phyloP scores from a whole-genome alignment of 2,329 filamentous ascomycete species.

The Whalleya microplaca region DNA sequence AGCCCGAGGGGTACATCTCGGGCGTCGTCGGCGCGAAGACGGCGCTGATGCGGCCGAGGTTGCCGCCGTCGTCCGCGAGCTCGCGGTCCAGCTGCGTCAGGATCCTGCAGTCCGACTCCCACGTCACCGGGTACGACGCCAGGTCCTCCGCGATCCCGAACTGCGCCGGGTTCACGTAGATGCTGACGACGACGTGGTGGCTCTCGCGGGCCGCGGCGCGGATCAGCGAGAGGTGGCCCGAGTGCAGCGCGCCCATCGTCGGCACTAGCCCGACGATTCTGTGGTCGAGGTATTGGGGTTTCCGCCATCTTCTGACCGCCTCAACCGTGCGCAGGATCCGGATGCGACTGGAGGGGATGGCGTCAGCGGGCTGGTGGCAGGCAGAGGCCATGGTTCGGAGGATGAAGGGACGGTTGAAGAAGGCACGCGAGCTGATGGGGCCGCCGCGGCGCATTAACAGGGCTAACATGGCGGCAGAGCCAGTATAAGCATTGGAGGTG shows the following conservation, averaged over 20 bases:
- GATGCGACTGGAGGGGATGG: constrained; percentile 61
- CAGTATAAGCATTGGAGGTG: background rate
- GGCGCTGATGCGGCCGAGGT: constrained; percentile 73
- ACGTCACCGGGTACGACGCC: constrained; percentile 85
- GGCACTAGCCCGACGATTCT: constrained; percentile 86
- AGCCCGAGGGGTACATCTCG: constrained; percentile 87
- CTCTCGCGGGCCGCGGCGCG: constrained; percentile 82
- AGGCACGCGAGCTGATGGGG: constrained; percentile 29
- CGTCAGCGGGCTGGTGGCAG: constrained; percentile 40
- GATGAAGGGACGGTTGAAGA: constrained; percentile 7
- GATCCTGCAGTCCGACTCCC: constrained; percentile 73
- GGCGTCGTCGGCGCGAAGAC: constrained; percentile 84
- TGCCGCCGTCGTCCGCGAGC: constrained; percentile 62
- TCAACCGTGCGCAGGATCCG: constrained; percentile 77
- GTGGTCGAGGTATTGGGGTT: constrained; percentile 65
- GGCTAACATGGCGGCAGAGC: constrained; percentile 27
- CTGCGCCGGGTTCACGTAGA: constrained; percentile 97
- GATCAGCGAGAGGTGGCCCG: constrained; percentile 85
- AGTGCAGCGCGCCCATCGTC: constrained; percentile 97
- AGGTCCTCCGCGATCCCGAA: constrained; percentile 91
- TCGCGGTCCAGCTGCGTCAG: constrained; percentile 72
- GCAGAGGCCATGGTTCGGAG: constrained; percentile 31
- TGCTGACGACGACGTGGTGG: constrained; percentile 84
- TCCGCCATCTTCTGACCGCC: constrained; percentile 71
- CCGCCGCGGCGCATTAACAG: constrained; percentile 28